Evolutionary conservation across 495 filamentous ascomycete species (phyloP), one percentile per base, ranked within the genome.

Genomic region (Talaromyces proteolyticus): DNA sequence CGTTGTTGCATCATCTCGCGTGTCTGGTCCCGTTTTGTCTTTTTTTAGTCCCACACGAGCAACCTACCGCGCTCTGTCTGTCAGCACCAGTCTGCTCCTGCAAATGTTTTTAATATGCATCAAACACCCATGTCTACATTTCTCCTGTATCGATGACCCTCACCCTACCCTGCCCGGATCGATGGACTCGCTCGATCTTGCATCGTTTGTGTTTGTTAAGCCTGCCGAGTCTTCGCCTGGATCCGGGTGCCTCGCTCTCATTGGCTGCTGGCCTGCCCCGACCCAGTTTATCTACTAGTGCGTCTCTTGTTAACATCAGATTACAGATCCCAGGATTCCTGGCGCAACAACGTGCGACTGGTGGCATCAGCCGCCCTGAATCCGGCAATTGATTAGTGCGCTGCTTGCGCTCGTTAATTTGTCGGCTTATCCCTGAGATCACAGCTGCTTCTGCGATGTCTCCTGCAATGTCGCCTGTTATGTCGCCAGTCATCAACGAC

Each of bases 401-500:
- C 29, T 34, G 29, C 14, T 14, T 34, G 1, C 29, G 29, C 29
- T 14, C 14, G n/a, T n/a, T n/a, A n/a, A n/a, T 34, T 34, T 34
- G 29, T 34, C 29, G 29, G 14, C n/a, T n/a, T n/a, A n/a, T n/a
- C n/a, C n/a, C n/a, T n/a, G n/a, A n/a, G n/a, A n/a, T n/a, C n/a
- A n/a, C n/a, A n/a, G n/a, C 29, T 25, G 38, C n/a, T 50, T 44
- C 24, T 29, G 41, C 14, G 44, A 21, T 43, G 11, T 42, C 18
- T 39, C 19, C 40, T 18, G n/a, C 44, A 21, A 53, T 41, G 7
- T 20, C 49, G 18, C 43, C 44, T n/a, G 47, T 41, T 44, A 75
- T 75, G 69, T 62, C 61, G 52, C 64, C 64, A 8, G 57, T 67
- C 44, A 57, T 65, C 41, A 61, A 67, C 37, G 60, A 54, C 42